phyloP scores from a whole-genome alignment of 371 early-diverging fungal species.

The Mortierella sp. region DNA sequence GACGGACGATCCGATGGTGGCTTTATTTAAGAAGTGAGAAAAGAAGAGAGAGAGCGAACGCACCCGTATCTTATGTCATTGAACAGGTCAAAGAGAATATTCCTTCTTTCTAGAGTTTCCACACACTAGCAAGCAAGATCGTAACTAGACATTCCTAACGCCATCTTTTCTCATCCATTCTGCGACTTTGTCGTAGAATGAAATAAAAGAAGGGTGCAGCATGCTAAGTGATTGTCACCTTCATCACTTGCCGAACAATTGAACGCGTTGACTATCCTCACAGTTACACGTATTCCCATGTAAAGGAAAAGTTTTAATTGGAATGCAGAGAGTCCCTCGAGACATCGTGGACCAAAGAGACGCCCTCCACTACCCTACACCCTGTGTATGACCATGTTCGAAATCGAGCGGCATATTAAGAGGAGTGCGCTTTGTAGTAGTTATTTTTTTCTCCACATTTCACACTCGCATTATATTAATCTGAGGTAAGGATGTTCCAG shows the following conservation, averaged over 20 bases:
- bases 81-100: not conserved
- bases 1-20: slow-evolving; percentile 7
- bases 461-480: not conserved
- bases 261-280: not conserved
- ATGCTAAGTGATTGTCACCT: too few species aligned
- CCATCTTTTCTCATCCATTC: too few species aligned
- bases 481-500: not conserved
- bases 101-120: too few species aligned
- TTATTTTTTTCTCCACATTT: not conserved
- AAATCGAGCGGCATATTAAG: not conserved
- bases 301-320: not conserved
- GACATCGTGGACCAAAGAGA: not conserved
- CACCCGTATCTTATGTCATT: not conserved
- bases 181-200: too few species aligned
- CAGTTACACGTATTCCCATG: not conserved
- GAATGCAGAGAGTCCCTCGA: not conserved
- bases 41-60: not conserved
- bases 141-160: too few species aligned
- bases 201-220: too few species aligned
- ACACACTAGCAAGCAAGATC: too few species aligned
- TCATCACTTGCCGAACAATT: not conserved
- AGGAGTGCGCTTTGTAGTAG: not conserved
- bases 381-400: not conserved
- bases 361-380: not conserved
- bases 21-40: too few species aligned